Percentiles rank a stretch among this genome's conserved stretches.
These are phyloP conservation scores for Aspergillus heteromorphus DNA, from an alignment of 495 filamentous ascomycete species.

Conservation along the genomic window DNA sequence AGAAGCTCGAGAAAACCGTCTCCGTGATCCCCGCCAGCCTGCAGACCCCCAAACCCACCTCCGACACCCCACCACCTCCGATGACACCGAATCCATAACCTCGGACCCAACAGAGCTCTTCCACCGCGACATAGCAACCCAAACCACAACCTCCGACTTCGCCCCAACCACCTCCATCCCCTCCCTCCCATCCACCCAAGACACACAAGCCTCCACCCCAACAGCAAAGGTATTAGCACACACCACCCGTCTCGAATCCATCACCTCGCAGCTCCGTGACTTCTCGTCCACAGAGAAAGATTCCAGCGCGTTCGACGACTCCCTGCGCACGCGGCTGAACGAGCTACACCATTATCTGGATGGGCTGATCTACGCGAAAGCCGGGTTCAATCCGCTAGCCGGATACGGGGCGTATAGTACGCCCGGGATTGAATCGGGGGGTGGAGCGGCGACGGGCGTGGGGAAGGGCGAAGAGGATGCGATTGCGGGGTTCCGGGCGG, in stretches of 20 bases:
- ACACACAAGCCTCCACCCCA: neutral
- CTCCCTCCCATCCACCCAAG: too few species aligned
- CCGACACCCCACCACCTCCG: constrained; percentile 35
- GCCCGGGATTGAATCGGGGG: constrained; percentile 22
- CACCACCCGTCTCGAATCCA: constrained; percentile 39
- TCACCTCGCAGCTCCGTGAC: constrained; percentile 49
- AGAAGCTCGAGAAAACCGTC: constrained; percentile 64
- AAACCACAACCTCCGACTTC: constrained; percentile 6
- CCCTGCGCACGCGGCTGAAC: constrained; percentile 35
- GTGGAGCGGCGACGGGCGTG: constrained; percentile 24
- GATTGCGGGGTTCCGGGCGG: constrained; percentile 69
- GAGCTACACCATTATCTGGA: constrained; percentile 51
- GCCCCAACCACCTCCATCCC: constrained; percentile 16
- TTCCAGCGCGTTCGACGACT: constrained; percentile 39
- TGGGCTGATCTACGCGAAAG: constrained; percentile 43
- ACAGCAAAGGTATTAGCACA: constrained; percentile 28
- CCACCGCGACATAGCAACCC: constrained; percentile 71
- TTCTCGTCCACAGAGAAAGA: constrained; percentile 44
- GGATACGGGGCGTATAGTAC: constrained; percentile 31
- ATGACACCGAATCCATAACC: constrained; percentile 39
- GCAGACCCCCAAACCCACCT: constrained; percentile 16
- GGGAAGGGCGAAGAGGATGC: constrained; percentile 64
- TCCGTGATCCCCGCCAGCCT: constrained; percentile 53
- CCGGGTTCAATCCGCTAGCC: constrained; percentile 25
- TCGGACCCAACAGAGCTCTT: constrained; percentile 81